Evolutionary conservation across 371 early-diverging fungal genomes (phyloP).

Genomic region (Nematocida ausubeli): DNA sequence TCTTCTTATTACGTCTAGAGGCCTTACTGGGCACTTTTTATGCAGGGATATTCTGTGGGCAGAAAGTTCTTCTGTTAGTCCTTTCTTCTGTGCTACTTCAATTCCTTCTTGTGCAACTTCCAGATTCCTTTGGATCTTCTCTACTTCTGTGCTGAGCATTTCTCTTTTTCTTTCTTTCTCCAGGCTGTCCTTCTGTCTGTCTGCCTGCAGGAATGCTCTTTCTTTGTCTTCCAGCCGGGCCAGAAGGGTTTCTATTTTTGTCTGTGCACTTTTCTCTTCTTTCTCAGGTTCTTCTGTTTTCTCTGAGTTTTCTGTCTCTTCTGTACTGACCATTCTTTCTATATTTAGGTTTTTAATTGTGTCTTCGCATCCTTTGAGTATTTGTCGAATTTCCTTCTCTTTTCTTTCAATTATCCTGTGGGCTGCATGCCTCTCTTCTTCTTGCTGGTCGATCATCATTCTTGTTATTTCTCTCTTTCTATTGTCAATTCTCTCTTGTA

Average conservation of each 20-base stretch:
- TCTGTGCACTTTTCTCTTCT: not conserved
- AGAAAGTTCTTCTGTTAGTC: constrained; percentile 22
- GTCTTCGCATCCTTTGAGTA: constrained; percentile 44
- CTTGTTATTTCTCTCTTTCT: constrained; percentile 36
- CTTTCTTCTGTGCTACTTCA: constrained; percentile 24
- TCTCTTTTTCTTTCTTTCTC: constrained; percentile 5
- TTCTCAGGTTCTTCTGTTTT: not conserved
- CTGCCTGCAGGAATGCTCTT: constrained; percentile 41
- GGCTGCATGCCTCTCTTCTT: not conserved
- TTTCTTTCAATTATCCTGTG: constrained; percentile 68
- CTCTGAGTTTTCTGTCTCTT: not conserved
- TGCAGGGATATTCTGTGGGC: not conserved
- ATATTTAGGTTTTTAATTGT: constrained; percentile 58
- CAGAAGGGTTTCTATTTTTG: constrained; percentile 65
- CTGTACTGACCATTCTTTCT: not conserved
- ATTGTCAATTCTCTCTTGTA: constrained; percentile 56
- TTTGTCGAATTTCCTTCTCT: constrained; percentile 64
- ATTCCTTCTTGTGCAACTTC: constrained; percentile 18
- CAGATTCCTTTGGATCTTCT: not conserved
- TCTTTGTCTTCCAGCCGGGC: constrained; percentile 68
- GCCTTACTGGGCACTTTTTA: not conserved
- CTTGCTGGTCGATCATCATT: constrained; percentile 17
- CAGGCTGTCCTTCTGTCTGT: constrained; percentile 7
- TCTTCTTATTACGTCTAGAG: constrained; percentile 9
- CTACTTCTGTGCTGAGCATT: not conserved